These are phyloP conservation scores for Limnanthes douglasii DNA, from an alignment of 345 rosid genomes.

Conservation along the genomic window DNA sequence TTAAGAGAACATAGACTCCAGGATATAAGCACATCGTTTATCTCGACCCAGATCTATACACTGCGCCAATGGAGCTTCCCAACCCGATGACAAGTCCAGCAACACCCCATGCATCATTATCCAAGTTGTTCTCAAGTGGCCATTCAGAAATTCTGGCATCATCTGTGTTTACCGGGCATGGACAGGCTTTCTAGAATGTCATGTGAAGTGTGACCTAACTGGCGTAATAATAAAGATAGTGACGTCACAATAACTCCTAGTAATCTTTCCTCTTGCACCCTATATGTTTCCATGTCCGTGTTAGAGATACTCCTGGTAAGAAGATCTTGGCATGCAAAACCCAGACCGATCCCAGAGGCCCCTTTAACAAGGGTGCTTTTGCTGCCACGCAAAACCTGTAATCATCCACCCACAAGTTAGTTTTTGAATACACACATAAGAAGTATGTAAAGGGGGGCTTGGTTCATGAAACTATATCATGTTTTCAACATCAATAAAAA, in stretches of 20 bases:
- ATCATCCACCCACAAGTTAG: slow-evolving; percentile 9
- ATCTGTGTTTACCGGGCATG: no score
- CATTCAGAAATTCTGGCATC: slow-evolving; percentile 26
- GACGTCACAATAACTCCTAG: slow-evolving; percentile 46
- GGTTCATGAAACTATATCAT: no score
- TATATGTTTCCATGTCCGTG: slow-evolving; percentile 31
- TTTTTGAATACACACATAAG: no score
- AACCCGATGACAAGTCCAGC: slow-evolving; percentile 83
- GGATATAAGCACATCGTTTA: slow-evolving; percentile 63
- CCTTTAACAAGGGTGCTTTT: slow-evolving; percentile 83
- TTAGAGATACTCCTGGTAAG: slow-evolving; percentile 32
- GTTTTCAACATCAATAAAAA: no score
- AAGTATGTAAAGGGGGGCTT: no score
- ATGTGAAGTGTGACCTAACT: slow-evolving; percentile 26
- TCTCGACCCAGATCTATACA: slow-evolving; percentile 64
- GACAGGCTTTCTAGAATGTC: slow-evolving; percentile 32
- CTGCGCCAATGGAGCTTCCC: slow-evolving; percentile 57
- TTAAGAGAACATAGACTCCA: slow-evolving; percentile 49
- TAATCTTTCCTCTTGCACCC: slow-evolving; percentile 42
- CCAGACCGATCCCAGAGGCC: slow-evolving; percentile 88
- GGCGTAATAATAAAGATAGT: slow-evolving; percentile 30
- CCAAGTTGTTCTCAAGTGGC: slow-evolving; percentile 33
- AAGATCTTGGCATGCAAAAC: slow-evolving; percentile 73
- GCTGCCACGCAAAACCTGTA: slow-evolving; percentile 69
- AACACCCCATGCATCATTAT: slow-evolving; percentile 88